A percentile compares a stretch with the other conserved stretches of the same genome.
Conservation (phyloP, 2,329 filamentous ascomycete genomes). For the Neopestalotiopsis sp. region DNA sequence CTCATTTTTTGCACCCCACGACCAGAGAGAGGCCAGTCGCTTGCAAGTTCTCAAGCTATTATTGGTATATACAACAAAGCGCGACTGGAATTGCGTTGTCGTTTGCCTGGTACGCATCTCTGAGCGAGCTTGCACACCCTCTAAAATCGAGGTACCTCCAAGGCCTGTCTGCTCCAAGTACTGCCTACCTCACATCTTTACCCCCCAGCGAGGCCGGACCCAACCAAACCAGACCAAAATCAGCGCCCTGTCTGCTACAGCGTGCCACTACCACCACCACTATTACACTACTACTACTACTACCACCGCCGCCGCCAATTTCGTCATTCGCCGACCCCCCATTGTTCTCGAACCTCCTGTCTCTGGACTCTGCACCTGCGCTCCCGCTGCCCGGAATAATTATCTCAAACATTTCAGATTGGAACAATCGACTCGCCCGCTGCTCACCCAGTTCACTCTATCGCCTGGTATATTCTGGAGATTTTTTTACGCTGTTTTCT, state of each 20-base stretch:
- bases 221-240: background rate
- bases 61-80: no score
- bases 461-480: background rate
- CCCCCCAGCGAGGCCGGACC: background rate
- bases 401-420: background rate
- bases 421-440: background rate
- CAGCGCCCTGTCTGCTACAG: background rate
- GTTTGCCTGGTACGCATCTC: no score
- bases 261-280: background rate
- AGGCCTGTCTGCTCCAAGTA: background rate
- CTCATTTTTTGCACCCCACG: background rate
- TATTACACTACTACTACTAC: background rate
- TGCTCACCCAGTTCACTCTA: background rate
- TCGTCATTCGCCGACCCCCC: conserved; percentile 10
- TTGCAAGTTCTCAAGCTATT: background rate
- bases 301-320: background rate
- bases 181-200: background rate
- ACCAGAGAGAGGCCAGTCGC: background rate
- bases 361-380: background rate
- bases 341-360: conserved; percentile 14
- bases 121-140: background rate
- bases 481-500: background rate
- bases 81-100: no score
- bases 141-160: background rate
- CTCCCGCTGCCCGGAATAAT: conserved; percentile 1